Evolutionary conservation across 345 rosid genomes (phyloP).

Genomic region (Linum tenue): DNA sequence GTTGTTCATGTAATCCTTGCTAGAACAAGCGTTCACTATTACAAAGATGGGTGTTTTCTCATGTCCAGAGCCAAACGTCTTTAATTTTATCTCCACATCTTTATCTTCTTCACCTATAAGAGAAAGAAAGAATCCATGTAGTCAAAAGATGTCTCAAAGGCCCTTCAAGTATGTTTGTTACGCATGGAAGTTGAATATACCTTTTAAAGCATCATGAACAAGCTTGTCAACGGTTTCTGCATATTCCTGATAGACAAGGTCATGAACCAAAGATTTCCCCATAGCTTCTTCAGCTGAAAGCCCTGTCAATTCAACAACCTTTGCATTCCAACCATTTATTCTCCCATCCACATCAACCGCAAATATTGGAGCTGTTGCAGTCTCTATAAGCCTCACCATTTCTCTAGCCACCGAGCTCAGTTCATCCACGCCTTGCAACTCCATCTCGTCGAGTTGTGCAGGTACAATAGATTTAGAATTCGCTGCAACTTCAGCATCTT

Average conservation of each 20-base stretch:
- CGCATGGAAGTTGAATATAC: slow-evolving; percentile 30
- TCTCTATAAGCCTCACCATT: slow-evolving; percentile 97
- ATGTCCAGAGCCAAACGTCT: slow-evolving; percentile 54
- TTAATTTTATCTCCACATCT: slow-evolving; percentile 83
- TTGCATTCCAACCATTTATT: slow-evolving; percentile 94
- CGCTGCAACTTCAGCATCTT: slow-evolving; percentile 50
- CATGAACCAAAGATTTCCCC: slow-evolving; percentile 84
- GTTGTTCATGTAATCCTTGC: slow-evolving; percentile 77
- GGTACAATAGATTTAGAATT: slow-evolving; percentile 55
- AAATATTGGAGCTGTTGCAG: slow-evolving; percentile 97
- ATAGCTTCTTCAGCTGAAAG: slow-evolving; percentile 86
- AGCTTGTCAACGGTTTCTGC: slow-evolving; percentile 68
- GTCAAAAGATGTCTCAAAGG: background rate
- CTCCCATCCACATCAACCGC: slow-evolving; percentile 81
- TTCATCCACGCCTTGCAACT: slow-evolving; percentile 76
- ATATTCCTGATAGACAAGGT: slow-evolving; percentile 67
- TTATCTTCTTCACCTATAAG: slow-evolving; percentile 73
- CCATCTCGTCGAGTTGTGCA: slow-evolving; percentile 43
- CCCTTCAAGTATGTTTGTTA: background rate
- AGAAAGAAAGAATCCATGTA: background rate
- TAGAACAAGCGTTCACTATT: slow-evolving; percentile 88
- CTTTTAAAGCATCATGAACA: slow-evolving; percentile 63
- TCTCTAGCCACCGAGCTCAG: slow-evolving; percentile 95
- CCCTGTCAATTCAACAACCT: slow-evolving; percentile 82
- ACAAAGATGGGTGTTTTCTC: slow-evolving; percentile 63